Conservation (phyloP, 192 early-diverging fungal genomes). For the Coemansia sp. region DNA sequence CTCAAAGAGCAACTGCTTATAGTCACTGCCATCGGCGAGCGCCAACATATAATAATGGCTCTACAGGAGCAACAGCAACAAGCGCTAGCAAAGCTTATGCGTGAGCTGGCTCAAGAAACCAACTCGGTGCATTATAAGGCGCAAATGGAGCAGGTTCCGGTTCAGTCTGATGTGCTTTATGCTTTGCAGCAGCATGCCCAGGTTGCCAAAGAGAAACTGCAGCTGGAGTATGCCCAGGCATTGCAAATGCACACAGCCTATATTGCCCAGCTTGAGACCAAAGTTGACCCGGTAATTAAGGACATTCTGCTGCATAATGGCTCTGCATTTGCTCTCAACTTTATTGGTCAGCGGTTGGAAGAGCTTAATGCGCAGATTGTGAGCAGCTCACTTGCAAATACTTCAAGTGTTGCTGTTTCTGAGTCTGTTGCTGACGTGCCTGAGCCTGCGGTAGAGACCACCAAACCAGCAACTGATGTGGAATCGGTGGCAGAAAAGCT, state of each 20-base stretch:
- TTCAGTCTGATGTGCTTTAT: slow-evolving; percentile 29
- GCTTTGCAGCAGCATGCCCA: slow-evolving; percentile 43
- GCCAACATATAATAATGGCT: slow-evolving; percentile 21
- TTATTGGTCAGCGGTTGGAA: slow-evolving; percentile 43
- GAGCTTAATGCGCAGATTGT: slow-evolving; percentile 29
- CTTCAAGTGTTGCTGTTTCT: not conserved
- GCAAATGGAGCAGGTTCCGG: slow-evolving; percentile 24
- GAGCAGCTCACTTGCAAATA: slow-evolving; percentile 1
- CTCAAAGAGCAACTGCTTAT: slow-evolving; percentile 39
- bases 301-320: slow-evolving; percentile 40
- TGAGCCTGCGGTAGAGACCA: not conserved
- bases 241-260: slow-evolving; percentile 26
- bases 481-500: not conserved
- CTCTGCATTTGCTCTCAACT: slow-evolving; percentile 28
- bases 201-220: slow-evolving; percentile 21
- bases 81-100: slow-evolving; percentile 39
- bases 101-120: slow-evolving; percentile 38
- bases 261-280: slow-evolving; percentile 38
- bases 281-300: slow-evolving; percentile 41
- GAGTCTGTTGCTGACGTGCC: not conserved
- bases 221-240: slow-evolving; percentile 24
- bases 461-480: not conserved
- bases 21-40: slow-evolving; percentile 34
- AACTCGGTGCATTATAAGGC: slow-evolving; percentile 37
- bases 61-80: slow-evolving; percentile 44